These are phyloP conservation scores for Saccharomycopsis amapae DNA, from an alignment of 805 yeast species.

Conservation along the genomic window DNA sequence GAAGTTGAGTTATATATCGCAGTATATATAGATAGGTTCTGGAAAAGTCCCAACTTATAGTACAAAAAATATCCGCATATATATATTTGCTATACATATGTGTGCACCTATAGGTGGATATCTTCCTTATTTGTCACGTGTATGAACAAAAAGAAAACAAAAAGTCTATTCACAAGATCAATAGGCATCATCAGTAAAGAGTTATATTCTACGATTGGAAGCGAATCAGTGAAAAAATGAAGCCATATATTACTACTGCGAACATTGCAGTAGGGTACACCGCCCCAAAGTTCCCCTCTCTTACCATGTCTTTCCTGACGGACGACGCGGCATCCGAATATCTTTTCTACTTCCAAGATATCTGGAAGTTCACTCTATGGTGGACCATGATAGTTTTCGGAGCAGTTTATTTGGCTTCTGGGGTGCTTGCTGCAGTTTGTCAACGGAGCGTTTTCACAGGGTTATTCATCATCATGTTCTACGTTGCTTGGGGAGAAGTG, in stretches of 20 bases:
- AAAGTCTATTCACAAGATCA: no score
- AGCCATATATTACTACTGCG: slow-evolving; percentile 36
- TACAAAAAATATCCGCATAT: no score
- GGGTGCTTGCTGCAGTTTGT: slow-evolving; percentile 49
- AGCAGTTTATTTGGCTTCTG: slow-evolving; percentile 58
- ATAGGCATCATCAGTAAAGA: no score
- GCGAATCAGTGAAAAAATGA: no score
- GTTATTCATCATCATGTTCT: slow-evolving; percentile 38
- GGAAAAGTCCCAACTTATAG: no score
- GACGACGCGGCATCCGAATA: slow-evolving; percentile 26
- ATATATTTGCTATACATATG: no score
- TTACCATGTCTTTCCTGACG: slow-evolving; percentile 27
- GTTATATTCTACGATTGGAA: no score
- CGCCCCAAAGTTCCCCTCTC: slow-evolving; percentile 74
- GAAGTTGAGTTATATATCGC: no score
- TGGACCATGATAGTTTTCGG: slow-evolving; percentile 74
- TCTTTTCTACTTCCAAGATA: slow-evolving; percentile 61
- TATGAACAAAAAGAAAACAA: no score
- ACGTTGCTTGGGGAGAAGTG: slow-evolving; percentile 46
- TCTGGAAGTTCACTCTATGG: slow-evolving; percentile 74
- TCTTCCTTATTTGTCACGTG: no score
- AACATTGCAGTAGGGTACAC: slow-evolving; percentile 76
- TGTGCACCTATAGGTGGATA: no score
- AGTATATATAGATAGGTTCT: no score
- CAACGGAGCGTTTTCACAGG: slow-evolving; percentile 37